phyloP scores from a whole-genome alignment of 2,329 filamentous ascomycete genomes.

The Nannizzia gypsea region DNA sequence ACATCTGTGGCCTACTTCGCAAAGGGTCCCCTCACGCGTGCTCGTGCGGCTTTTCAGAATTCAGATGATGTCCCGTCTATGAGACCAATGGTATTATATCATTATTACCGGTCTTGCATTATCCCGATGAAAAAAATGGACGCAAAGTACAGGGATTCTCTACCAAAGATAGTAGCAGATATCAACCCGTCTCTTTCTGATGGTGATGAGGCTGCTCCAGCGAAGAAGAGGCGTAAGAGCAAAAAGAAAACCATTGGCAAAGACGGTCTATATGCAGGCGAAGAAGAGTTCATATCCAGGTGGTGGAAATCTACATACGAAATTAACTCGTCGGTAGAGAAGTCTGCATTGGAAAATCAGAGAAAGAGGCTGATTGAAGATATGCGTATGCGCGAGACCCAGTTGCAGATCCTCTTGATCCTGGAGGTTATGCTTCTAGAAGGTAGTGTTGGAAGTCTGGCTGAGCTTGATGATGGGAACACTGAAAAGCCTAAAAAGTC shows the following conservation, averaged over 20 bases:
- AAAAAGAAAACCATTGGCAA: conserved; percentile 29
- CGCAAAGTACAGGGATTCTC: conserved; percentile 35
- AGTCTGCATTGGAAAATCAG: conserved; percentile 24
- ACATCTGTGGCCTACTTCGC: conserved; percentile 42
- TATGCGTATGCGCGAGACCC: conserved; percentile 37
- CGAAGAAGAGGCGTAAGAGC: conserved; percentile 23
- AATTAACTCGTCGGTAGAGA: conserved; percentile 17
- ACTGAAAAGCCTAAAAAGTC: conserved; percentile 11
- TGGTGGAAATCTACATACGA: conserved; percentile 36
- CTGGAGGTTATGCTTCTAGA: conserved; percentile 38
- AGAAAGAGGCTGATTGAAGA: conserved; percentile 33
- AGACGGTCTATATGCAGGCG: conserved; percentile 37
- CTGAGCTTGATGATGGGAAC: conserved; percentile 9
- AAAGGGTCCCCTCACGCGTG: conserved; percentile 39
- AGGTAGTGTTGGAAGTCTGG: conserved; percentile 11
- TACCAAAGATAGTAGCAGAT: conserved; percentile 30
- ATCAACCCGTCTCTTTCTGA: conserved; percentile 21
- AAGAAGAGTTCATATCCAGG: conserved; percentile 31
- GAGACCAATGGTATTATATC: conserved; percentile 22
- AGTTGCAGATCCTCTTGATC: conserved; percentile 40
- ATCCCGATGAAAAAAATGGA: conserved; percentile 37
- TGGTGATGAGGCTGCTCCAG: conserved; percentile 26
- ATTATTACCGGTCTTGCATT: conserved; percentile 33
- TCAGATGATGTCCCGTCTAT: conserved; percentile 17
- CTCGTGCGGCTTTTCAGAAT: conserved; percentile 29